phyloP scores from a whole-genome alignment of 805 yeast genomes.

The Teunomyces aglyptinius region DNA sequence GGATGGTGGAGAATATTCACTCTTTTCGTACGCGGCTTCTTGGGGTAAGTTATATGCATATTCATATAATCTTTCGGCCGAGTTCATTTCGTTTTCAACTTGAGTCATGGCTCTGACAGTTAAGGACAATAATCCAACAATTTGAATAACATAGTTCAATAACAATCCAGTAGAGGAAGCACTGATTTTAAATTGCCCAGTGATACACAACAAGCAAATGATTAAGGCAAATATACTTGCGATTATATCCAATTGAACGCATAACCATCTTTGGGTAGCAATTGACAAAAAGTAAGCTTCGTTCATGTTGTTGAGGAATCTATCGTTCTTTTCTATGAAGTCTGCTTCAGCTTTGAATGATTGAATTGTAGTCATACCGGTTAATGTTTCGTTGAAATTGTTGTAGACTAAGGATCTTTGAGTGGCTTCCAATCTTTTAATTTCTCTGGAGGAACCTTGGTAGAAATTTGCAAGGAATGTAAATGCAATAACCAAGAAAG shows the following conservation, averaged over 20 bases:
- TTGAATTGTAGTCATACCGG: slow-evolving; percentile 48
- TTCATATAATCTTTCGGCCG: slow-evolving; percentile 52
- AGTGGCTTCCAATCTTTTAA: slow-evolving; percentile 48
- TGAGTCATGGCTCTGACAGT: slow-evolving; percentile 53
- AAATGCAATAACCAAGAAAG: slow-evolving; percentile 45
- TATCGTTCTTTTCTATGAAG: slow-evolving; percentile 44
- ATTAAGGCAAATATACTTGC: slow-evolving; percentile 51
- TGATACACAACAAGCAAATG: slow-evolving; percentile 56
- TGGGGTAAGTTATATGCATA: slow-evolving; percentile 28
- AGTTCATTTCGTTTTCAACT: slow-evolving; percentile 59
- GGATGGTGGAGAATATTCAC: slow-evolving; percentile 42
- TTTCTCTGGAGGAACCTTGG: slow-evolving; percentile 47
- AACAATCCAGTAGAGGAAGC: slow-evolving; percentile 64
- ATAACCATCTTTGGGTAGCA: slow-evolving; percentile 64
- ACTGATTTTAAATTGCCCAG: slow-evolving; percentile 54
- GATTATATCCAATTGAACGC: slow-evolving; percentile 50
- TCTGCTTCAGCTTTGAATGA: slow-evolving; percentile 34
- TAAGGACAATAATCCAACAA: slow-evolving; percentile 55
- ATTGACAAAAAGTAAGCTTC: slow-evolving; percentile 52
- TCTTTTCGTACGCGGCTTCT: slow-evolving; percentile 26
- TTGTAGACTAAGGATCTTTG: slow-evolving; percentile 49
- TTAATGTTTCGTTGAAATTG: slow-evolving; percentile 48
- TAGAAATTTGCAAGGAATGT: slow-evolving; percentile 41
- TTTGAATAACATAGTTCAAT: slow-evolving; percentile 55
- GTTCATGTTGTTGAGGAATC: slow-evolving; percentile 43